Evolutionary conservation across 2,329 filamentous ascomycete genomes (phyloP).

Genomic region (Colletotrichum euphorbiae): DNA sequence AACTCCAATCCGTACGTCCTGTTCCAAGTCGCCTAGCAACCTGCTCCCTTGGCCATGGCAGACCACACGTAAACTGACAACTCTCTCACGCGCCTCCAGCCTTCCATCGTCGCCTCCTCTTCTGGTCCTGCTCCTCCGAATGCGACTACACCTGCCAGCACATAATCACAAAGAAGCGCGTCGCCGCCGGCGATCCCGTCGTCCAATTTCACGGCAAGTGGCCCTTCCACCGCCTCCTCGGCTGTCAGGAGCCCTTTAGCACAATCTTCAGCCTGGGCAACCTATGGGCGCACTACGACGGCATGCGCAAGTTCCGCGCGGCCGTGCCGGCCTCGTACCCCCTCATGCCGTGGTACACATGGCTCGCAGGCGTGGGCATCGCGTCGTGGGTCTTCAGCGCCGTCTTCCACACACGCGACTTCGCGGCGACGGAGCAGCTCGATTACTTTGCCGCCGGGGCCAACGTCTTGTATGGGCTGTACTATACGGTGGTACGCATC

Average conservation of each 20-base stretch:
- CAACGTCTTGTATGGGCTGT: constrained; percentile 90
- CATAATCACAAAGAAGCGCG: constrained; percentile 81
- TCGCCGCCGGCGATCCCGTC: constrained; percentile 73
- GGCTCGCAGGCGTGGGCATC: constrained; percentile 84
- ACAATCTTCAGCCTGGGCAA: constrained; percentile 95
- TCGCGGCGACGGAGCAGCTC: constrained; percentile 86
- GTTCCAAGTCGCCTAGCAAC: constrained; percentile 13
- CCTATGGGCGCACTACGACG: constrained; percentile 84
- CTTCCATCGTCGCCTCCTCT: constrained; percentile 83
- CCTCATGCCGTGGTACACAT: constrained; percentile 82
- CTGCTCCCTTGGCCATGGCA: not conserved
- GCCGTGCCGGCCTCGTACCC: constrained; percentile 79
- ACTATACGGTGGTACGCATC: constrained; percentile 84
- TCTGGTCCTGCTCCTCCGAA: constrained; percentile 93
- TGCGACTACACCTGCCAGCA: constrained; percentile 99
- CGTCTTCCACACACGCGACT: constrained; percentile 93
- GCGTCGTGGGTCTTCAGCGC: constrained; percentile 89
- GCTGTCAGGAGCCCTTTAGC: constrained; percentile 94
- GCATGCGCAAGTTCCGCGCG: constrained; percentile 77
- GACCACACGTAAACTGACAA: constrained; percentile 27
- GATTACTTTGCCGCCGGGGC: constrained; percentile 97
- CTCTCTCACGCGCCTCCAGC: constrained; percentile 61
- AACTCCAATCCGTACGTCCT: constrained; percentile 75
- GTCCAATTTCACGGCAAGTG: constrained; percentile 99
- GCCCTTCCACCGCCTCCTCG: constrained; percentile 91